Evolutionary conservation across 306 rosid species (phyloP), one percentile per base, ranked within the genome.

Genomic region (Amphicarpaea edgeworthii): DNA sequence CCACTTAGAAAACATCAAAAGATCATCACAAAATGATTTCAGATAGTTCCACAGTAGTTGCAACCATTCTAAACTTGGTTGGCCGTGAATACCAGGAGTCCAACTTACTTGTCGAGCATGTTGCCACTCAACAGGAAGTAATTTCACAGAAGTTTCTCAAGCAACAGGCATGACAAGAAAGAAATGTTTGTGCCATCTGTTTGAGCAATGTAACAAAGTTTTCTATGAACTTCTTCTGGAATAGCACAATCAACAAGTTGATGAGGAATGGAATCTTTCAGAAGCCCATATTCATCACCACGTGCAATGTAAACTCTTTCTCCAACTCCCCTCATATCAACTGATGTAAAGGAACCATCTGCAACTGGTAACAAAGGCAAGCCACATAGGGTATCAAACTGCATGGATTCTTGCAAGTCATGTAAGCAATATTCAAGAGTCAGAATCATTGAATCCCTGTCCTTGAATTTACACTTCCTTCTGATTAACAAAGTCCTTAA

Each of bases 91-190:
- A 79, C 93, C 88, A 17, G 97, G 96, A 76, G 83, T 72, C 98
- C 98, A 94, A 43, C 80, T 86, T 78, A 94, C 97, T 68, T 83
- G 91, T 73, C 85, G 83, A 62, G 93, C 93, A 70, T 87, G 90
- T 74, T 92, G 92, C 98, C 98, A 94, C 85, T 88, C 97, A 73
- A 87, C 90, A 37, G 98, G 98, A 65, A 92, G 87, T 81, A 94
- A 78, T 66, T 87, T 94, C 58, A 92, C 77, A 77, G 79, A 79
- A 94, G 97, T 79, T 94, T 88, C 86, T 92, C 98, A 16, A 94
- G 97, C 84, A 91, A 88, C 69, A 82, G 82, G 79, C 90, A 90
- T 73, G 98, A 90, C 78, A 94, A 82, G 80, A 92, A 90, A 55
- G 90, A 94, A 81, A 94, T 83, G 82, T 88, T 94, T 71, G 94